These are phyloP conservation scores for Cercospora sp. DNA, from an alignment of 2,329 filamentous ascomycete species.

Conservation along the genomic window DNA sequence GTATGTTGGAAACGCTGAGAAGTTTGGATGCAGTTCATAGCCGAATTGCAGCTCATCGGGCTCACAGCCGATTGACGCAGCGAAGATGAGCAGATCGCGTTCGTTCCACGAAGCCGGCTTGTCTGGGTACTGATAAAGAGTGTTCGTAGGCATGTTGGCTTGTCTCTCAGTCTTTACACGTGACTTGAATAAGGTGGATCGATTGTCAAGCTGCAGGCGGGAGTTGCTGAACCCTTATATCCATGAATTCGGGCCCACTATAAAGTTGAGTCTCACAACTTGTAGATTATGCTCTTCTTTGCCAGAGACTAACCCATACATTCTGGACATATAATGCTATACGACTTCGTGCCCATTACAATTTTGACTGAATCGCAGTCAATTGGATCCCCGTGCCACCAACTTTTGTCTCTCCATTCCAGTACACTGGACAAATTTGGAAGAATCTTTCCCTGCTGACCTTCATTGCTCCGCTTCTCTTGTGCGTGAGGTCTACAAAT, in stretches of 20 bases:
- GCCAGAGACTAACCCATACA: neutral
- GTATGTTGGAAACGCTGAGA: conserved; percentile 85
- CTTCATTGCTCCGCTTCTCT: conserved; percentile 42
- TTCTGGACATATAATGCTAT: neutral
- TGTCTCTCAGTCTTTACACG: neutral
- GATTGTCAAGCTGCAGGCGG: neutral
- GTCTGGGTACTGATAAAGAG: conserved; percentile 66
- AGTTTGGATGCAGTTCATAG: conserved; percentile 84
- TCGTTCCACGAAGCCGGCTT: conserved; percentile 72
- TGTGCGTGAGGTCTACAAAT: conserved; percentile 44
- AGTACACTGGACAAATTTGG: conserved; percentile 51
- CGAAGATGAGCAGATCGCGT: conserved; percentile 83
- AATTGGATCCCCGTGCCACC: conserved; percentile 18
- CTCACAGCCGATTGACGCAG: conserved; percentile 80
- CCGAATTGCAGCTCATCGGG: conserved; percentile 86
- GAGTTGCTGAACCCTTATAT: neutral
- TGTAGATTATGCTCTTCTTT: neutral
- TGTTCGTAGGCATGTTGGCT: neutral
- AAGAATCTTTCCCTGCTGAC: conserved; percentile 45
- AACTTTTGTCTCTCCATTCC: conserved; percentile 45
- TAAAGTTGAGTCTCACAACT: neutral
- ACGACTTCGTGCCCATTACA: neutral
- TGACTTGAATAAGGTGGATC: neutral
- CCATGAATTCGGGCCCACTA: neutral
- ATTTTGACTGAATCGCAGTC: conserved; percentile 9